Evolutionary conservation across 495 filamentous ascomycete species (phyloP), one percentile per base, ranked within the genome.

Genomic region (Penicillium bialowiezense): DNA sequence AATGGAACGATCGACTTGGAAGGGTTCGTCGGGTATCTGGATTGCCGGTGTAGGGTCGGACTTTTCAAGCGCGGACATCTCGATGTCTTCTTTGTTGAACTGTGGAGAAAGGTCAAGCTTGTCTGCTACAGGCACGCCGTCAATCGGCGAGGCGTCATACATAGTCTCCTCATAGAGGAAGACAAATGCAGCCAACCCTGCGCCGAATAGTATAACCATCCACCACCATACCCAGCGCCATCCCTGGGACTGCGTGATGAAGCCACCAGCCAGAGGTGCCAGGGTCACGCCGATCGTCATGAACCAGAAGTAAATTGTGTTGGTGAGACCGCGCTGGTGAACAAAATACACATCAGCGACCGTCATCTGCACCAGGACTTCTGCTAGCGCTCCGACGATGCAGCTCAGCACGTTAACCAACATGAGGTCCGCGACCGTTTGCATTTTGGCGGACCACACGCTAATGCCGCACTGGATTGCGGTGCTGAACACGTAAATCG

Each of bases 171-270:
- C 58, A 23, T 61, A 61, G 8, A 58, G 32, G 14, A 61, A 59
- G 3, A 56, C 19, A 14, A 62, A 54, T 7, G 32, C 44, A 12
- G 51, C 17, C 3, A 56, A 37, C 5, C 50, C 56, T 1, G 21
- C 32, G 3, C 68, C 76, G 21, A 75, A 65, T 14, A 76, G 56
- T 19, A 77, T 76, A 6, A 61, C 64, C 40, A 59, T 66, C 67
- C 69, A 76, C 76, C 74, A 78, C 64, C 71, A 78, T 5, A 76
- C 64, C 72, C 75, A 78, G 3, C 37, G 52, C 76, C 76, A 80
- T 0, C 73, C 72, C 36, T 74, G 69, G 12, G 63, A 64, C 13
- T 58, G 56, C 2, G 72, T 71, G 13, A 74, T 68, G 42, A 67
- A 71, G 1, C 77, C 76, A 31, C 67, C 68, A 7, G 72, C 63